These are phyloP conservation scores for Cetraspora pellucida DNA, from an alignment of 192 early-diverging fungal genomes.

Conservation along the genomic window DNA sequence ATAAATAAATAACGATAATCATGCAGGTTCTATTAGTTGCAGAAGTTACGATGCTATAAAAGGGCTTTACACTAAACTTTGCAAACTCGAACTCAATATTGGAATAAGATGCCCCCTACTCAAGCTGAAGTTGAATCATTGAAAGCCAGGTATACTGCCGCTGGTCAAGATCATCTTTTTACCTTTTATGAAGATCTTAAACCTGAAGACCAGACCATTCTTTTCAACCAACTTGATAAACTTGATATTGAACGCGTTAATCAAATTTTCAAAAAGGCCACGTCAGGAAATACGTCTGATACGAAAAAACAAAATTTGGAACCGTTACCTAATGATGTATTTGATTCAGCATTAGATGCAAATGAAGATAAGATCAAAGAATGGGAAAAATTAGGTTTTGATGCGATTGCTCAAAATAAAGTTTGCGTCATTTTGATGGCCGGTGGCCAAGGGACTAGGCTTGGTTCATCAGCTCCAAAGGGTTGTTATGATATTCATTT, in stretches of 20 bases:
- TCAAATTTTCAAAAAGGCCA: constrained; percentile 80
- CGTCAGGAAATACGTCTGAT: constrained; percentile 45
- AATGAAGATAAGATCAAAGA: constrained; percentile 53
- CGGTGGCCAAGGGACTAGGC: constrained; percentile 85
- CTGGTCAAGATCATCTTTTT: constrained; percentile 89
- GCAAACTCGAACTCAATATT: too few species aligned
- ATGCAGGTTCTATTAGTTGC: too few species aligned
- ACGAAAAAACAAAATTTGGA: constrained; percentile 52
- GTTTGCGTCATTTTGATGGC: constrained; percentile 95
- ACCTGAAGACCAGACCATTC: constrained; percentile 52
- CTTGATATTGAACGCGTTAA: constrained; percentile 85
- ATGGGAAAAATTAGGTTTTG: constrained; percentile 78
- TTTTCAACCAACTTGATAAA: constrained; percentile 67
- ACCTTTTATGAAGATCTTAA: constrained; percentile 74
- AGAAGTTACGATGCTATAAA: too few species aligned
- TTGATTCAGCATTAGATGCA: constrained; percentile 64
- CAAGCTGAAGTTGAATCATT: constrained; percentile 48
- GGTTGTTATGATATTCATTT: constrained; percentile 95
- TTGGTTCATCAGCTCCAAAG: constrained; percentile 83
- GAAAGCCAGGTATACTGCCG: constrained; percentile 63
- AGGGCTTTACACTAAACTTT: too few species aligned
- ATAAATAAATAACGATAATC: too few species aligned
- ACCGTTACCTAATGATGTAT: constrained; percentile 75
- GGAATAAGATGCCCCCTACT: constrained; percentile 30
- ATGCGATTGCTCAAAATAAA: constrained; percentile 81